A percentile compares a stretch with the other conserved stretches of the same genome.
Conservation (phyloP, 1,284 basidiomycete genomes). For the Tranzscheliella williamsii region DNA sequence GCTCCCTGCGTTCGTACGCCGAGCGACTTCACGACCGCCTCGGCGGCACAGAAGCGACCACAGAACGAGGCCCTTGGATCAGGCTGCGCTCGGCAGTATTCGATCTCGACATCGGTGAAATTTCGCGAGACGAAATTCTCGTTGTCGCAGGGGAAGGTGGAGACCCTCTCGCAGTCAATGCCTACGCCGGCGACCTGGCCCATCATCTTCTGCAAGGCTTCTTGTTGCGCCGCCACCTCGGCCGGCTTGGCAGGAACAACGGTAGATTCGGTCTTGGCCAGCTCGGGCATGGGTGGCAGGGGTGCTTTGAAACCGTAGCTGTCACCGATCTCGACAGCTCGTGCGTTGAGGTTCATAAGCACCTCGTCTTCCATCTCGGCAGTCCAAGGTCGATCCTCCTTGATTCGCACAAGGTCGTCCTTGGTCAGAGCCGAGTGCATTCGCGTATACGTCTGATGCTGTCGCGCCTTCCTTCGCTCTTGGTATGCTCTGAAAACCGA, state of each 20-base stretch:
- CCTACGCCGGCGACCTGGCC: constrained; percentile 74
- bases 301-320: constrained; percentile 51
- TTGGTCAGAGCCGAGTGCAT: constrained; percentile 56
- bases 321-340: constrained; percentile 61
- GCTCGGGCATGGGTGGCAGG: constrained; percentile 39
- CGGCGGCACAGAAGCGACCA: constrained; percentile 95
- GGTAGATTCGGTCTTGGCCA: constrained; percentile 22
- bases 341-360: constrained; percentile 88
- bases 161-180: constrained; percentile 77
- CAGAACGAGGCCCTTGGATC: constrained; percentile 87
- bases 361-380: constrained; percentile 85
- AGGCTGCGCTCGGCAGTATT: constrained; percentile 85
- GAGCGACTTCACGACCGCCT: constrained; percentile 97
- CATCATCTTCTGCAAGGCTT: constrained; percentile 43
- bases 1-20: constrained; percentile 88
- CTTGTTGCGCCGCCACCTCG: constrained; percentile 43
- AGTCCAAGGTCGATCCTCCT: constrained; percentile 88
- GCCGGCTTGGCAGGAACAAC: constrained; percentile 38
- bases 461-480: constrained; percentile 34
- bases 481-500: constrained; percentile 76
- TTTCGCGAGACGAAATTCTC: constrained; percentile 87
- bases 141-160: constrained; percentile 85
- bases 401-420: constrained; percentile 75
- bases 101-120: constrained; percentile 84
- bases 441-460: constrained; percentile 52